phyloP scores from a whole-genome alignment of 306 rosid species.

The Trifolium repens region DNA sequence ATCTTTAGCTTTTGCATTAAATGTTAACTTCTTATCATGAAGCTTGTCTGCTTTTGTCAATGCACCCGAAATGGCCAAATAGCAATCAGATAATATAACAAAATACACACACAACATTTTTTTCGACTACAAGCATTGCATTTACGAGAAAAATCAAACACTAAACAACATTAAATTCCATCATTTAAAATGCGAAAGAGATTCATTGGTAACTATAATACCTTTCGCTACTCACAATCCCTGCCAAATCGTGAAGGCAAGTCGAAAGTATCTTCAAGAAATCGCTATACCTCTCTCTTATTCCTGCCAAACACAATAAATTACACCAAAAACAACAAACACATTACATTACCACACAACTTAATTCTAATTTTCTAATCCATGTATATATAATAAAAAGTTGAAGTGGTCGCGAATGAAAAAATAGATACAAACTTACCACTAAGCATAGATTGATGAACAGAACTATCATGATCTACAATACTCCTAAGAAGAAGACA shows the following conservation, averaged over 20 bases:
- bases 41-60: too few species aligned
- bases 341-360: not conserved
- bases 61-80: too few species aligned
- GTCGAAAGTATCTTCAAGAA: conserved; percentile 62
- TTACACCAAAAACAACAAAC: conserved; percentile 8
- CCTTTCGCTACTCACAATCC: conserved; percentile 70
- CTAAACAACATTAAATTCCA: not conserved
- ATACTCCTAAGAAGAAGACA: conserved; percentile 73
- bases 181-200: conserved; percentile 7
- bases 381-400: not conserved
- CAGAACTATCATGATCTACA: conserved; percentile 57
- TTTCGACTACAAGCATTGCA: not conserved
- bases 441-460: conserved; percentile 48
- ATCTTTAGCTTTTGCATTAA: too few species aligned
- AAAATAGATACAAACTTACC: conserved; percentile 51
- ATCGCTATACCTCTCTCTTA: conserved; percentile 64
- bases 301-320: conserved; percentile 55
- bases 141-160: not conserved
- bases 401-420: not conserved
- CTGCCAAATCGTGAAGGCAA: conserved; percentile 56
- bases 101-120: not conserved
- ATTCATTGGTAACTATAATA: conserved; percentile 41
- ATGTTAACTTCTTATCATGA: too few species aligned
- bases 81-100: too few species aligned
- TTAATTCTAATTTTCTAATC: not conserved